Conservation (phyloP, 2,329 filamentous ascomycete species). For the Chrysoporthe puriensis region DNA sequence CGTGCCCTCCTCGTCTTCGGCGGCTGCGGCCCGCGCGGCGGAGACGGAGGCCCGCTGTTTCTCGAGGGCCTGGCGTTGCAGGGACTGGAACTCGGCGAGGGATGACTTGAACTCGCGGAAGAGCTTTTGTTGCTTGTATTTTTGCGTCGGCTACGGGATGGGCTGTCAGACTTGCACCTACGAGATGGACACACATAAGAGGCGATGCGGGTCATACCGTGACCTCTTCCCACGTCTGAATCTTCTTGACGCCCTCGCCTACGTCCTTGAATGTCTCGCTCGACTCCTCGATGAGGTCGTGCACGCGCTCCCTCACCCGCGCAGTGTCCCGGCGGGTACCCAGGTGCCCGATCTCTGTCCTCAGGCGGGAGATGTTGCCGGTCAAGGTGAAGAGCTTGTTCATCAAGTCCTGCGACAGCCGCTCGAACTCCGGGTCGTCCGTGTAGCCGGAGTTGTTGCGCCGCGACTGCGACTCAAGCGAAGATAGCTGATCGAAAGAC, state of each 20-base stretch:
- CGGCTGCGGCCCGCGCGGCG: conserved; percentile 74
- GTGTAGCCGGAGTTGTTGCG: conserved; percentile 63
- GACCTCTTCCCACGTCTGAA: conserved; percentile 84
- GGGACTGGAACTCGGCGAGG: conserved; percentile 85
- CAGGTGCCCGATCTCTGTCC: conserved; percentile 80
- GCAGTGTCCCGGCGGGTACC: conserved; percentile 92
- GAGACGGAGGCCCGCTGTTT: conserved; percentile 87
- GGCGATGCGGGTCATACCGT: conserved; percentile 59
- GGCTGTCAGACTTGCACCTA: neutral
- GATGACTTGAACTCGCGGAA: conserved; percentile 90
- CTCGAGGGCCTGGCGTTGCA: conserved; percentile 89
- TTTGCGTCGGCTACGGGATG: conserved; percentile 76
- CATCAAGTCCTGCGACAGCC: conserved; percentile 80
- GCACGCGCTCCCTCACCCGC: conserved; percentile 86
- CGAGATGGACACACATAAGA: neutral
- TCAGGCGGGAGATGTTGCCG: conserved; percentile 82
- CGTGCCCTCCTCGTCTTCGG: conserved; percentile 61
- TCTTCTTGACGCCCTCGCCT: conserved; percentile 90
- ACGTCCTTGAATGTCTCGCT: conserved; percentile 86
- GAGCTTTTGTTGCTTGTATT: conserved; percentile 94
- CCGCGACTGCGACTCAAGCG: conserved; percentile 74
- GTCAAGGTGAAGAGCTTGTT: conserved; percentile 89
- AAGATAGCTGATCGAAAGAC: conserved; percentile 89
- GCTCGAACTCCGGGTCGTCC: conserved; percentile 91
- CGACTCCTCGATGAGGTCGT: conserved; percentile 84